Evolutionary conservation across 2,329 filamentous ascomycete species (phyloP), one percentile per base, ranked within the genome.

Genomic region (Ceratocystis alfenasii): DNA sequence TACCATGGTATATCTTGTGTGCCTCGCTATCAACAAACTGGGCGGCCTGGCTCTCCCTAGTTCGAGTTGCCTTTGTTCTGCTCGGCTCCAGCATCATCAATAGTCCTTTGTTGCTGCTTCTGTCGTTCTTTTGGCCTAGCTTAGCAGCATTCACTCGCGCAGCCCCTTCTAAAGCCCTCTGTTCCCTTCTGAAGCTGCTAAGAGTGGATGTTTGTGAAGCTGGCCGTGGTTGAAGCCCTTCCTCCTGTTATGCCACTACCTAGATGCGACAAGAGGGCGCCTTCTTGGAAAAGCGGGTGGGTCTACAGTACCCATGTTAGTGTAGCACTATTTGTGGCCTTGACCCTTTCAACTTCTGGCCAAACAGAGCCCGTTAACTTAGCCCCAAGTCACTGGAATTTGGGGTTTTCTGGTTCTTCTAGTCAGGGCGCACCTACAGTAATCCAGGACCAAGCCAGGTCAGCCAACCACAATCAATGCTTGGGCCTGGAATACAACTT

Each of bases 221-320:
- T 48, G 12, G 44, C 28, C 17, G 25, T 30, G 46, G 55, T 20
- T 41, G 36, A 41, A 41, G 36, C 36, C 10, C 36, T 41, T 41
- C 64, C 65, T 66, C 59, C 65, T 66, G 65, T 66, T 45, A 66
- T 45, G 60, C 55, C 65, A 25, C 59, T 66, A 66, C 59, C 22
- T 66, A n/a, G 10, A 30, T 53, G 62, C 30, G 46, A 66, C 60
- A 66, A 55, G 36, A 41, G 36, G 36, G 36, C 36, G 36, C 36
- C 36, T 41, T 41, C 10, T 41, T 22, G 28, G 28, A 55, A 25
- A 10, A 22, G 15, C 4, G 25, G 5, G 20, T 30, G 50, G 20
- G 50, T 6, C 50, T 25, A 25, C 20, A 15, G n/a, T 25, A 22
- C 36, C 12, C 36, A 15, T 41, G 36, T 41, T 12, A 41, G 36